Evolutionary conservation across 306 rosid species (phyloP), one percentile per base, ranked within the genome.

Genomic region (Trichosanthes cucumerina): DNA sequence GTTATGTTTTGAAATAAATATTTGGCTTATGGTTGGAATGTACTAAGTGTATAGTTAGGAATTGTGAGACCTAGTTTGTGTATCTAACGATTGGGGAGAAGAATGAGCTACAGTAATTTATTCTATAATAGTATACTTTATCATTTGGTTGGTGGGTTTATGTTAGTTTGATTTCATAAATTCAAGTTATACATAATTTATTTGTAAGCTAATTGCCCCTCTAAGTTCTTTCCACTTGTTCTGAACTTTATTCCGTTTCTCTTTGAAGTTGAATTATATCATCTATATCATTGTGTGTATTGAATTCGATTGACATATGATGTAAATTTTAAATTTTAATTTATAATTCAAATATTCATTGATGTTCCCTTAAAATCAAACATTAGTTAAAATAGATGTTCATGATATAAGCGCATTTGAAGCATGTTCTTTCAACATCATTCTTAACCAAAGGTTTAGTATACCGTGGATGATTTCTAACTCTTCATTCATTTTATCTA

Each of bases 301-400:
- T 4, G 18, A 21, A n/a, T 68, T n/a, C 11, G 52, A 68, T 19
- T 5, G 18, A n/a, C 5, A 41, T 12, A 41, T 12, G 75, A 68
- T 68, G 75, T 41, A 14, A 39, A 21, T n/a, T 68, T 68, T 68
- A 18, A 41, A 68, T 41, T 14, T 71, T 71, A 7, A 13, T 46
- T 71, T 49, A n/a, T 31, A 28, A 78, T 58, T 62, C 7, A 58
- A 41, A 18, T 14, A 38, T 59, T 34, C 12, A 1, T 28, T 39
- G 19, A 41, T 50, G 54, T 57, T 43, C 84, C 81, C 79, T 80
- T 65, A 77, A 75, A 47, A 82, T 58, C 83, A n/a, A 73, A 75
- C 83, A 91, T 95, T 87, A 73, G 33, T 89, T 87, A 41, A 80
- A 85, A 93, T 93, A 96, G 98, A 93, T 88, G 98, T 81, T 9